Base-by-base conservation (phyloP, 129 eudicot genomes). In the Oenanthe sinensis region DNA sequence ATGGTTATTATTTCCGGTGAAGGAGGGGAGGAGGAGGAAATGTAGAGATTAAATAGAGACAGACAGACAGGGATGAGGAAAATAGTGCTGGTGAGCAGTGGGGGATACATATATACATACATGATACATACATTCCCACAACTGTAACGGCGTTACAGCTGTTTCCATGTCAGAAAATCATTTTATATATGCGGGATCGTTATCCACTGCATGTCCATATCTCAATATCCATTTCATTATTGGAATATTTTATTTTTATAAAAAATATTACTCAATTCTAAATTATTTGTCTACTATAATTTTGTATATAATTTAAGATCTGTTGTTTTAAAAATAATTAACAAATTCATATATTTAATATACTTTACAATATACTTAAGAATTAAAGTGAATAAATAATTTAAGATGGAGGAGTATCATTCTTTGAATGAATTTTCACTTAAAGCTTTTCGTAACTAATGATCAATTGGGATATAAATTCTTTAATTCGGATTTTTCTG, bases 71-170 rank as follows among this genome's bases (percentile, higher is more conserved):
- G 22, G 42, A 1, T 7, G 39, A 5, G 22, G 17, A 6, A 6
- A 43, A 67, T 8, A 60, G 68, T 60, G 68, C n/a, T 60, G 72
- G 72, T 28, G 72, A 20, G 72, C 15, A 60, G 42, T 67, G 72
- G 42, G 79, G 75, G 13, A 19, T 15, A 55, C 8, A 60, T 60
- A 60, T 30, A 19, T 15, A 55, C 8, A 60, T 60, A 60, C 67
- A 58, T 58, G n/a, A 58, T 58, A 58, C 30, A 22, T n/a, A 22
- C 26, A 54, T 2, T 7, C n/a, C 9, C 69, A 63, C 50, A 24
- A 24, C 40, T 1, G 43, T 11, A 71, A 26, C n/a, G 74, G 49
- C 67, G 47, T 48, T 63, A 58, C 75, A 81, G 83, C 68, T 60
- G 68, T 60, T 60, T 60, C 15, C 68, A 60, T 60, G 68, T 60